A percentile compares a stretch with the other conserved stretches of the same genome.
Evolutionary conservation across 140 eudicot genomes (phyloP).

Genomic region (Stevia rebaudiana): DNA sequence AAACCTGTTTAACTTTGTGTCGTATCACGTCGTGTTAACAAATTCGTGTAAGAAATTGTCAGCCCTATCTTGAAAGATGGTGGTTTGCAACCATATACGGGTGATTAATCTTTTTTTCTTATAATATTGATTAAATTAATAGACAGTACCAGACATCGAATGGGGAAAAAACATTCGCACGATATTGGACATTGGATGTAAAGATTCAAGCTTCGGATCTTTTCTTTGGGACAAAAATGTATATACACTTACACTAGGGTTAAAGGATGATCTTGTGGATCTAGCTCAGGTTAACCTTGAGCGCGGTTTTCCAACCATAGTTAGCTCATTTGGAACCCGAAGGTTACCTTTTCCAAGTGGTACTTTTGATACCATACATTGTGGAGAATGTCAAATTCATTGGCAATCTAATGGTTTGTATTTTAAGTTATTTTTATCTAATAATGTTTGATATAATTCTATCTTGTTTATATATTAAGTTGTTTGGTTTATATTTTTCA

Average conservation of each 20-base stretch:
- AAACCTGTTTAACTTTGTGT: too few species aligned
- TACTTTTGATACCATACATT: constrained; percentile 85
- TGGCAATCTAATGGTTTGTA: constrained; percentile 87
- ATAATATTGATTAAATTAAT: constrained; percentile 20
- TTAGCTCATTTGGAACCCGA: constrained; percentile 61
- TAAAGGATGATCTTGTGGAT: constrained; percentile 88
- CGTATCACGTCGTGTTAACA: too few species aligned
- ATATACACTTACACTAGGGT: constrained; percentile 65
- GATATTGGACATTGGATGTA: constrained; percentile 84
- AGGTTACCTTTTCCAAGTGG: constrained; percentile 96
- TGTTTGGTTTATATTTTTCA: constrained; percentile 21
- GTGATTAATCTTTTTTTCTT: neutral
- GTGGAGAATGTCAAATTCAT: constrained; percentile 72
- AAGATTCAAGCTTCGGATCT: constrained; percentile 73
- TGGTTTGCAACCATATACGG: neutral
- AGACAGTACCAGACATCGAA: constrained; percentile 98
- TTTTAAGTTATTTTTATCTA: neutral
- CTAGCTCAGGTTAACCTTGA: constrained; percentile 83
- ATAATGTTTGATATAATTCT: neutral
- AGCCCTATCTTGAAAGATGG: too few species aligned
- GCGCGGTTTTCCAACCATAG: constrained; percentile 89
- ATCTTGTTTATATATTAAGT: neutral
- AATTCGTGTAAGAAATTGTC: too few species aligned
- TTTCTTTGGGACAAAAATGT: constrained; percentile 63
- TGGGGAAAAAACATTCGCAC: constrained; percentile 94